Percentiles rank a stretch among this genome's conserved stretches.
These are phyloP conservation scores for Pythium sukuiense DNA, from an alignment of 352 stramenopile species.

Conservation along the genomic window DNA sequence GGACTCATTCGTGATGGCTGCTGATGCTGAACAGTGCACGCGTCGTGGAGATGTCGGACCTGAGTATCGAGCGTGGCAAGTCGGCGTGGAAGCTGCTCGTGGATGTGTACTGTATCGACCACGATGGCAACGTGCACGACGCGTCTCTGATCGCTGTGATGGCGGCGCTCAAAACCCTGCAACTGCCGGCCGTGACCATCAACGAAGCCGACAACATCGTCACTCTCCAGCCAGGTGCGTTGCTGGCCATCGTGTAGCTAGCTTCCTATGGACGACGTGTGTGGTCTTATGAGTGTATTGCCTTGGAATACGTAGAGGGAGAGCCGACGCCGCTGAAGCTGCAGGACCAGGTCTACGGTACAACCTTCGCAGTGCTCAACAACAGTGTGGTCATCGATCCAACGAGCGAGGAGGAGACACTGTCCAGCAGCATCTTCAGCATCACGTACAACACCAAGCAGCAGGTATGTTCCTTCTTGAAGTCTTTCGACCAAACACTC, in stretches of 20 bases:
- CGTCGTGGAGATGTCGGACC: constrained; percentile 76
- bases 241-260: background rate
- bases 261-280: background rate
- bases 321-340: constrained; percentile 48
- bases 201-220: constrained; percentile 72
- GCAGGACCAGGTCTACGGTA: constrained; percentile 61
- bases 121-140: constrained; percentile 82
- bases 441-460: constrained; percentile 65
- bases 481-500: no score
- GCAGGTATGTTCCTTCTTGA: constrained; percentile 64
- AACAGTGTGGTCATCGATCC: constrained; percentile 64
- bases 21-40: constrained; percentile 45
- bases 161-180: constrained; percentile 61
- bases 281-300: no score
- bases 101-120: constrained; percentile 79
- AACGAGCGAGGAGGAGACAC: constrained; percentile 69
- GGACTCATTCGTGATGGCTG: no score
- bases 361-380: constrained; percentile 66
- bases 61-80: constrained; percentile 73
- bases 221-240: constrained; percentile 55
- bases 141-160: constrained; percentile 70
- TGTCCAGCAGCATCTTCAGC: constrained; percentile 54
- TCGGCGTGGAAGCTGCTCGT: constrained; percentile 81
- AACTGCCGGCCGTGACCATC: constrained; percentile 60
- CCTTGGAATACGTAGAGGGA: constrained; percentile 35